These are phyloP conservation scores for Magnaporthiopsis incrustans DNA, from an alignment of 2,329 filamentous ascomycete genomes.

Conservation along the genomic window DNA sequence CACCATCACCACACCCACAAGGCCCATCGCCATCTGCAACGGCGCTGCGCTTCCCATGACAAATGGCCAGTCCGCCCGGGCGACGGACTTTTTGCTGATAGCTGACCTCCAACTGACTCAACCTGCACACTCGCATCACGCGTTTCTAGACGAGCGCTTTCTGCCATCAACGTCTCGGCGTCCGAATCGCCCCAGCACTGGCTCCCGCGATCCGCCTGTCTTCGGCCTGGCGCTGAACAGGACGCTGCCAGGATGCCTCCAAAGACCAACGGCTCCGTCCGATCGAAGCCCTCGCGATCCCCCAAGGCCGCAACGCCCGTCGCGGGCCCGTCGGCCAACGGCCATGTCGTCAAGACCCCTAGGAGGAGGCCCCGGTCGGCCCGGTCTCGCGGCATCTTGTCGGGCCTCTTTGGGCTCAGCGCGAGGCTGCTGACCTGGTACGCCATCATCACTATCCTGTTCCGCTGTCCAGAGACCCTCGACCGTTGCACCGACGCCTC, in stretches of 20 bases:
- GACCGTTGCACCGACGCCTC: constrained; percentile 61
- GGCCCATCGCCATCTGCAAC: neutral
- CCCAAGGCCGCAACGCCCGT: constrained; percentile 1
- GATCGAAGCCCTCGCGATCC: constrained; percentile 18
- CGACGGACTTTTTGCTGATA: neutral
- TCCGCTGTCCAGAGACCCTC: constrained; percentile 70
- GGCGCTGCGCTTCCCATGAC: neutral
- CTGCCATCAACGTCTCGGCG: neutral
- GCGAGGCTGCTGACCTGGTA: constrained; percentile 77
- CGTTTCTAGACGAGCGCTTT: neutral
- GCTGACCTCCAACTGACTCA: neutral
- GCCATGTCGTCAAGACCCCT: constrained; percentile 25
- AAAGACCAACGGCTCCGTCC: constrained; percentile 9
- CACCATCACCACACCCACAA: neutral
- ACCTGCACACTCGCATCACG: no score
- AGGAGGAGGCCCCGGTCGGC: constrained; percentile 19
- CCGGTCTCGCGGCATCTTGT: constrained; percentile 23
- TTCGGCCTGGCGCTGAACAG: constrained; percentile 17
- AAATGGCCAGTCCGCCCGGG: neutral
- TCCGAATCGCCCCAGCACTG: constrained; percentile 6
- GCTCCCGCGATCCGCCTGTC: constrained; percentile 5
- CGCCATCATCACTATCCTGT: constrained; percentile 67
- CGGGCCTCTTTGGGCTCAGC: constrained; percentile 32
- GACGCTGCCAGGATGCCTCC: constrained; percentile 4
- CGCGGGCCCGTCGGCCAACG: constrained; percentile 23